Evolutionary conservation across 345 rosid genomes (phyloP).

Genomic region (Heritiera littoralis): DNA sequence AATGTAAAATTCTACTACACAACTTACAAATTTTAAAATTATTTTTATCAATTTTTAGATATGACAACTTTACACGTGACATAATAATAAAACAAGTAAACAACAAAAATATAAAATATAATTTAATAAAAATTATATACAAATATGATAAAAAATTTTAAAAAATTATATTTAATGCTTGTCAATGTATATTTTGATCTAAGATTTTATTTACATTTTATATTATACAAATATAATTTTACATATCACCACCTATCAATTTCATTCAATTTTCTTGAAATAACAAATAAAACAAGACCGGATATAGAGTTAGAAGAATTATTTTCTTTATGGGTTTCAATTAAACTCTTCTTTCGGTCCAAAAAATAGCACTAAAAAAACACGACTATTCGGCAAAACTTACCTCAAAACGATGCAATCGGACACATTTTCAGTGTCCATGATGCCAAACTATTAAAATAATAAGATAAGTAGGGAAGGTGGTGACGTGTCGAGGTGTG

Average conservation of each 20-base stretch:
- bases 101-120: no score
- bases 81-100: no score
- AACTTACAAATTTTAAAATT: neutral
- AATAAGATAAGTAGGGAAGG: neutral
- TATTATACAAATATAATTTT: no score
- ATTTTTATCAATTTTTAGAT: neutral
- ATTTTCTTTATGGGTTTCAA: neutral
- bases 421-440: constrained; percentile 16
- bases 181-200: no score
- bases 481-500: constrained; percentile 23
- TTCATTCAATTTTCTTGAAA: neutral
- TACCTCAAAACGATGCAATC: constrained; percentile 9
- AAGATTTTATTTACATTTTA: no score
- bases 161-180: no score
- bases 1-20: neutral
- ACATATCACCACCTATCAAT: neutral
- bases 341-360: neutral
- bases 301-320: no score
- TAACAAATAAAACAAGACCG: neutral
- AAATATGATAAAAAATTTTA: no score
- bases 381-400: neutral
- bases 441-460: neutral
- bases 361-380: neutral
- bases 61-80: no score
- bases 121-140: no score